phyloP scores from a whole-genome alignment of 2,329 filamentous ascomycete genomes.

The Spiromastix sp. region DNA sequence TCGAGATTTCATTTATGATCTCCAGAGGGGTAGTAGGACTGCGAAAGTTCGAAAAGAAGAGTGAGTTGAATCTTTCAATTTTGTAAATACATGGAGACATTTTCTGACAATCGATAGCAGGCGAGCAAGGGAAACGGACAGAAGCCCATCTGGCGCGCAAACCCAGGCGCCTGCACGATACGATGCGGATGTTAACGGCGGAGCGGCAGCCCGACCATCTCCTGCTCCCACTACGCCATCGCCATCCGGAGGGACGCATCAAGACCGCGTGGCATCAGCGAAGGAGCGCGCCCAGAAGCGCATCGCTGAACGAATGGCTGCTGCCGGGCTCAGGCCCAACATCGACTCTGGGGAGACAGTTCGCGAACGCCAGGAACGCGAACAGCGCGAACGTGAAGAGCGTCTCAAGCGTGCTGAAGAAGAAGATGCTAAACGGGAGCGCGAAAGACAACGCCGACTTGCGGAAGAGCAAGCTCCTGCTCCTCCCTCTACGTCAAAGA shows the following conservation, averaged over 20 bases:
- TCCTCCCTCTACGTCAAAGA: conserved; percentile 43
- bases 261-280: conserved; percentile 90
- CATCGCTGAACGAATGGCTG: conserved; percentile 91
- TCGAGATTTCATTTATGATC: conserved; percentile 93
- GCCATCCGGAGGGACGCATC: conserved; percentile 81
- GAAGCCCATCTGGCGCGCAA: conserved; percentile 23
- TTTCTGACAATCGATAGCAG: no score
- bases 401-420: conserved; percentile 85
- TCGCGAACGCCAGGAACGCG: conserved; percentile 76
- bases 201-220: conserved; percentile 25
- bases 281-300: conserved; percentile 94
- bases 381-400: conserved; percentile 76
- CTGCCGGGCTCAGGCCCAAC: conserved; percentile 79
- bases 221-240: conserved; percentile 43
- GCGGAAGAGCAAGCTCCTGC: conserved; percentile 63
- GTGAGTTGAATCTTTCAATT: conserved; percentile 35
- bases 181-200: conserved; percentile 41
- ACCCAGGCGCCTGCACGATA: conserved; percentile 44
- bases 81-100: no score
- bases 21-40: conserved; percentile 76
- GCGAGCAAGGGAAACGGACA: not conserved
- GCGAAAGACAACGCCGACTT: conserved; percentile 73
- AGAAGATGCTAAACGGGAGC: conserved; percentile 79
- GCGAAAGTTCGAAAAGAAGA: conserved; percentile 58
- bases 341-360: conserved; percentile 69